Percentiles rank a stretch among this genome's conserved stretches.
Conservation (phyloP, 2,329 filamentous ascomycete species). For the Daldinia sp. region DNA sequence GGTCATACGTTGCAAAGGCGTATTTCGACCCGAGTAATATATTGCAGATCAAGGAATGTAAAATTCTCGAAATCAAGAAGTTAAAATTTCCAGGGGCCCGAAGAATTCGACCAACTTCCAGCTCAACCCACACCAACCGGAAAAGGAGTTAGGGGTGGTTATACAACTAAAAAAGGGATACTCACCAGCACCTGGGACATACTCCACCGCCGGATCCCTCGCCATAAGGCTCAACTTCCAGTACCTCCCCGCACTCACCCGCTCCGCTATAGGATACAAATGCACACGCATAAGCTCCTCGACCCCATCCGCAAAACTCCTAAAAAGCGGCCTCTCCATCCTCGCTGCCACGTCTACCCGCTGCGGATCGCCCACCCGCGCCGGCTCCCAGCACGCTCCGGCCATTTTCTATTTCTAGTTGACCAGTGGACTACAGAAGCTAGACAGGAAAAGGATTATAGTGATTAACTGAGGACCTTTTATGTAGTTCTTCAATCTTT, state of each 20-base stretch:
- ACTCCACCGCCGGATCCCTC: conserved; percentile 36
- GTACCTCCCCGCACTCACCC: conserved; percentile 33
- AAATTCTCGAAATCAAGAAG: too few relatives aligned
- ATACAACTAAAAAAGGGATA: conserved; percentile 1
- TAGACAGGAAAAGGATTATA: neutral
- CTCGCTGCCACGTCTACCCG: neutral
- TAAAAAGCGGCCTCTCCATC: conserved; percentile 12
- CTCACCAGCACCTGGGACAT: conserved; percentile 39
- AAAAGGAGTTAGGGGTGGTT: neutral
- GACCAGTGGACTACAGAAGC: too few relatives aligned
- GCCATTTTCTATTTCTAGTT: neutral
- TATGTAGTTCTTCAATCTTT: neutral
- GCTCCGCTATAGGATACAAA: conserved; percentile 30
- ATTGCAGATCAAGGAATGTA: too few relatives aligned
- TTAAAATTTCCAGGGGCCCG: neutral
- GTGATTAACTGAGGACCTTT: neutral
- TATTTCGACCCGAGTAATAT: too few relatives aligned
- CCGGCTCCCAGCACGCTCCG: conserved; percentile 40
- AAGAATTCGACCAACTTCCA: too few relatives aligned
- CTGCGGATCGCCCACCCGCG: conserved; percentile 6
- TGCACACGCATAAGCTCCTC: conserved; percentile 8
- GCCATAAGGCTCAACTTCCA: conserved; percentile 44
- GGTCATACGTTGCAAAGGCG: neutral
- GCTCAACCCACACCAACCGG: neutral
- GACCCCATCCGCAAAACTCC: neutral